Percentiles rank a stretch among this genome's conserved stretches.
Conservation (phyloP, 2,329 filamentous ascomycete genomes). For the Corniculantispora saksenae region DNA sequence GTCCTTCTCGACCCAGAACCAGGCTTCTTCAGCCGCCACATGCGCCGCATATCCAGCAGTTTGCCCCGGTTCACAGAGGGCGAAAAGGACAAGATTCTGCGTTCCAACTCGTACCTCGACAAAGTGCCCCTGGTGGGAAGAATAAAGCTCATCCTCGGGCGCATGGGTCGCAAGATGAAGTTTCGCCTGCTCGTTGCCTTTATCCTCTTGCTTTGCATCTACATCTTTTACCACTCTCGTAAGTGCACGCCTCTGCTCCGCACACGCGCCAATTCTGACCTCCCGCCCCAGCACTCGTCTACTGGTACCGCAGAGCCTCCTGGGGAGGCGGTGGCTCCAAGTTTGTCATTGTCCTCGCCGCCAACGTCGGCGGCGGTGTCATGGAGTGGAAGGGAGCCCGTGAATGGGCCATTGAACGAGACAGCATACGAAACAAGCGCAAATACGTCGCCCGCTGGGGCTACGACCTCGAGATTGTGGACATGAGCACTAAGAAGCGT, state of each 20-base stretch:
- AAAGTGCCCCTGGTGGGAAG: conserved; percentile 50
- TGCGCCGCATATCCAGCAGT: conserved; percentile 76
- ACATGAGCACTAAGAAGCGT: conserved; percentile 98
- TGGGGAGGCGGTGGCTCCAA: conserved; percentile 83
- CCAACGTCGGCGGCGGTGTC: conserved; percentile 92
- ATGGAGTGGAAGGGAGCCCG: conserved; percentile 99
- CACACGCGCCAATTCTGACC: conserved; percentile 27
- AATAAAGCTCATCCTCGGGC: conserved; percentile 46
- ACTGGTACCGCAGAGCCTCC: conserved; percentile 69
- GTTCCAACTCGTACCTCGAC: conserved; percentile 55
- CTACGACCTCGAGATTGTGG: conserved; percentile 92
- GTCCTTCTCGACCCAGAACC: conserved; percentile 77
- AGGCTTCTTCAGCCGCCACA: conserved; percentile 85
- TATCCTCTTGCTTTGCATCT: conserved; percentile 60
- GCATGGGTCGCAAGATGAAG: conserved; percentile 66
- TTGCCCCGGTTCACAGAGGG: conserved; percentile 69
- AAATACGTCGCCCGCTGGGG: conserved; percentile 87
- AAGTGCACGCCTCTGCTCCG: conserved; percentile 42
- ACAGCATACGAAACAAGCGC: conserved; percentile 93
- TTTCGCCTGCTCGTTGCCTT: conserved; percentile 61
- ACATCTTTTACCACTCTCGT: conserved; percentile 74
- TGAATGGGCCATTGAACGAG: conserved; percentile 97
- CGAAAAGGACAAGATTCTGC: conserved; percentile 76
- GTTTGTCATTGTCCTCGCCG: conserved; percentile 88
- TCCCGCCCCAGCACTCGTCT: conserved; percentile 48